Conservation (phyloP, 768 basidiomycete species). For the Clavaria fumosa region DNA sequence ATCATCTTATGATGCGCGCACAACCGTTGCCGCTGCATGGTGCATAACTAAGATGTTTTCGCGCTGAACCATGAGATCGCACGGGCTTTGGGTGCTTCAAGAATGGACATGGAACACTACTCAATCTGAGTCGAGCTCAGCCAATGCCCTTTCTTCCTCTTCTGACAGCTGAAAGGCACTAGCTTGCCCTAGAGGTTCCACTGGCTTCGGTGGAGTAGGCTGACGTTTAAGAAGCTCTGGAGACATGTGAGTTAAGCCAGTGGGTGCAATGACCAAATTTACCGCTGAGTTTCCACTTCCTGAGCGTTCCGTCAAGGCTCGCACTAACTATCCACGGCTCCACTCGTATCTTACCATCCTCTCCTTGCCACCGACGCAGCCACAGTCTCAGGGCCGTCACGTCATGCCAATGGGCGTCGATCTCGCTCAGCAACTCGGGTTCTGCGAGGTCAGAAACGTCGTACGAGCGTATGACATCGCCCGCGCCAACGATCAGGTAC, state of each 20-base stretch:
- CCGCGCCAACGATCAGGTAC: slow-evolving; percentile 69
- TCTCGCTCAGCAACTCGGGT: slow-evolving; percentile 51
- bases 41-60: slow-evolving; percentile 1
- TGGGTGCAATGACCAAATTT: too few species aligned
- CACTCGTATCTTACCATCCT: slow-evolving; percentile 30
- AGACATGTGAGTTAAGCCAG: too few species aligned
- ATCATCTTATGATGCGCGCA: slow-evolving; percentile 2
- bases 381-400: slow-evolving; percentile 64
- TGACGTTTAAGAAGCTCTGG: too few species aligned
- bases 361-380: slow-evolving; percentile 34
- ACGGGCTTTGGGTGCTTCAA: too few species aligned
- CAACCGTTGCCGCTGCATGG: background rate
- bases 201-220: too few species aligned
- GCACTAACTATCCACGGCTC: slow-evolving; percentile 77
- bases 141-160: too few species aligned
- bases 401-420: slow-evolving; percentile 87
- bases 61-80: too few species aligned
- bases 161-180: too few species aligned
- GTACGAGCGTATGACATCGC: slow-evolving; percentile 69
- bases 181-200: too few species aligned
- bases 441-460: slow-evolving; percentile 57
- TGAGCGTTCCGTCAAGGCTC: slow-evolving; percentile 75
- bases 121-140: too few species aligned
- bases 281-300: slow-evolving; percentile 73
- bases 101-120: too few species aligned